Conservation (phyloP, 139 green algal genomes). For the Closterium sp. region DNA sequence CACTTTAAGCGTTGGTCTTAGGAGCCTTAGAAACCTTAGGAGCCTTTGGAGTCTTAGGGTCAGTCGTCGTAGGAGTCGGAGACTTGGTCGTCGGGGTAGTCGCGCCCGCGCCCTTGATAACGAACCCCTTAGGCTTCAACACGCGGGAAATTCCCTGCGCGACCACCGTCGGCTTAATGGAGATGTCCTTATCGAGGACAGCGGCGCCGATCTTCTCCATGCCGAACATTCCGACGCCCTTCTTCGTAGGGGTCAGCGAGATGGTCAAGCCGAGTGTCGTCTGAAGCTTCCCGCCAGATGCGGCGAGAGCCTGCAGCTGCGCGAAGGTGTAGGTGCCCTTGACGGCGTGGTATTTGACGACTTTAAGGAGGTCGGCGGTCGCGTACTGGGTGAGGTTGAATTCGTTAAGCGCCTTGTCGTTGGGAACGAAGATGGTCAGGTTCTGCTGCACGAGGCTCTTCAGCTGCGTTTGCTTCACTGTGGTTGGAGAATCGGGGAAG, state of each 20-base stretch:
- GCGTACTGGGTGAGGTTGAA: not conserved
- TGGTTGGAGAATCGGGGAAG: not conserved
- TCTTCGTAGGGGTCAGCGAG: not conserved
- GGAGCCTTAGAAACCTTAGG: too few relatives aligned
- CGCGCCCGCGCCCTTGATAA: not conserved
- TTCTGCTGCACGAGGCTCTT: not conserved
- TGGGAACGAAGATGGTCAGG: not conserved
- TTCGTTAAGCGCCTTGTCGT: not conserved
- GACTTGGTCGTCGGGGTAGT: not conserved
- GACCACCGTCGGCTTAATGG: not conserved
- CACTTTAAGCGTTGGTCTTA: not conserved
- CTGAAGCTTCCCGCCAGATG: not conserved
- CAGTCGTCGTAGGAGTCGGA: not conserved
- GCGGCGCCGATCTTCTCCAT: not conserved
- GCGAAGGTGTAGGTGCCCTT: not conserved
- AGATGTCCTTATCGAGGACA: not conserved
- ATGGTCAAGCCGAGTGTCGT: not conserved
- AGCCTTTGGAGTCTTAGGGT: not conserved
- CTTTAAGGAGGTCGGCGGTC: not conserved
- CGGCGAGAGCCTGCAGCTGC: not conserved
- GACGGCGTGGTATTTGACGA: not conserved
- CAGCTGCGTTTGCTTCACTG: not conserved
- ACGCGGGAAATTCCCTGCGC: not conserved
- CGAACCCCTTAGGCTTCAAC: not conserved
- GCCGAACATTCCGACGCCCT: not conserved